Evolutionary conservation across 2,329 filamentous ascomycete species (phyloP).

Genomic region (Talaromyces sp.): DNA sequence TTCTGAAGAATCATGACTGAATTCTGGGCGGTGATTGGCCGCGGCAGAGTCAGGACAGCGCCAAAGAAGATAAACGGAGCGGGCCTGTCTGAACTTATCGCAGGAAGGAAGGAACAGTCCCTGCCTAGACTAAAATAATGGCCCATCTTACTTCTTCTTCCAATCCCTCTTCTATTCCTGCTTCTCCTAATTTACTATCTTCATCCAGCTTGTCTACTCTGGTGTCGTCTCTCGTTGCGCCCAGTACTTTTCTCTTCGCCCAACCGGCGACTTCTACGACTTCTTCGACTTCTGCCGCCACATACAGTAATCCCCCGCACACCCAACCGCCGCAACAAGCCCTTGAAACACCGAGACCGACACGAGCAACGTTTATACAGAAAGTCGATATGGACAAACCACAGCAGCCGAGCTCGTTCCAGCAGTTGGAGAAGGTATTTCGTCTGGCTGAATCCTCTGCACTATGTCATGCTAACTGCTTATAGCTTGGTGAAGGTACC

Average conservation of each 20-base stretch:
- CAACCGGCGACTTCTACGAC: constrained; percentile 23
- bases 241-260: constrained; percentile 35
- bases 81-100: neutral
- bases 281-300: constrained; percentile 10
- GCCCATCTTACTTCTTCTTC: neutral
- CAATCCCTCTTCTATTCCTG: neutral
- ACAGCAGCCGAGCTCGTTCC: constrained; percentile 91
- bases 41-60: neutral
- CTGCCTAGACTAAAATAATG: neutral
- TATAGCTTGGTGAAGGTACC: constrained; percentile 84
- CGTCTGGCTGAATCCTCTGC: constrained; percentile 3
- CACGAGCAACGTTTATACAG: constrained; percentile 9
- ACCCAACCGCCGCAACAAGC: constrained; percentile 1
- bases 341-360: neutral
- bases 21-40: neutral
- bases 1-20: neutral
- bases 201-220: constrained; percentile 20
- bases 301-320: constrained; percentile 19
- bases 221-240: constrained; percentile 36
- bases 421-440: constrained; percentile 83
- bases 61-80: constrained; percentile 3
- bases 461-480: constrained; percentile 28
- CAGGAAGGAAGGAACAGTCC: neutral
- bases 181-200: constrained; percentile 15
- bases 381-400: constrained; percentile 74